A percentile compares a stretch with the other conserved stretches of the same genome.
phyloP scores from a whole-genome alignment of 257 asterid species.

The Solanum sparsipilum region DNA sequence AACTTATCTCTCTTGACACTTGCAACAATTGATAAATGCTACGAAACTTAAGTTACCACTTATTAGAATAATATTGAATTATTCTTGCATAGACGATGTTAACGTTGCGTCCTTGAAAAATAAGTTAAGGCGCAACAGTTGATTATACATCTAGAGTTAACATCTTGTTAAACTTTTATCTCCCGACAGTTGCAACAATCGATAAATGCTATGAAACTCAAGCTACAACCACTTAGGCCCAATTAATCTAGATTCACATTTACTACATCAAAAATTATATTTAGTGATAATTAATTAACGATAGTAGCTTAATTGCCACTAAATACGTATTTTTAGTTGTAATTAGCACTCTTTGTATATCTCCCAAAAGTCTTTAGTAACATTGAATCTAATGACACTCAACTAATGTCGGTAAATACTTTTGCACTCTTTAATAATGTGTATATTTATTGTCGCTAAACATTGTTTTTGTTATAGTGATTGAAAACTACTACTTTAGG shows the following conservation, averaged over 20 bases:
- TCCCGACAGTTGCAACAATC: background rate
- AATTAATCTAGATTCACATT: background rate
- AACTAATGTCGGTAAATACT: background rate
- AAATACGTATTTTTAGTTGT: too few relatives aligned
- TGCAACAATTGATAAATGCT: background rate
- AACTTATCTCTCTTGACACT: background rate
- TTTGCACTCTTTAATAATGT: too few relatives aligned
- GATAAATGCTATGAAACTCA: background rate
- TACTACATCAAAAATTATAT: fast-evolving
- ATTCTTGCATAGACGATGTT: background rate
- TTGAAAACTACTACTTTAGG: background rate
- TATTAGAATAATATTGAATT: background rate
- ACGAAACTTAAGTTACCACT: background rate
- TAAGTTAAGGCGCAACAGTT: too few relatives aligned
- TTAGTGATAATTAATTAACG: too few relatives aligned
- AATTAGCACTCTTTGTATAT: background rate
- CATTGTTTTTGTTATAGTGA: fast-evolving
- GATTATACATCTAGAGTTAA: too few relatives aligned
- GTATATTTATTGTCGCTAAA: too few relatives aligned
- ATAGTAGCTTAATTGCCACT: fast-evolving
- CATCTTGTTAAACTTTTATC: background rate
- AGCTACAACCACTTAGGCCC: background rate
- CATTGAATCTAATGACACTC: background rate
- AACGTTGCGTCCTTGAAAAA: background rate
- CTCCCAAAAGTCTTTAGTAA: too few relatives aligned